Percentiles rank a stretch among this genome's conserved stretches.
Conservation (phyloP, 305 asterid species). For the Coffea humblotiana region DNA sequence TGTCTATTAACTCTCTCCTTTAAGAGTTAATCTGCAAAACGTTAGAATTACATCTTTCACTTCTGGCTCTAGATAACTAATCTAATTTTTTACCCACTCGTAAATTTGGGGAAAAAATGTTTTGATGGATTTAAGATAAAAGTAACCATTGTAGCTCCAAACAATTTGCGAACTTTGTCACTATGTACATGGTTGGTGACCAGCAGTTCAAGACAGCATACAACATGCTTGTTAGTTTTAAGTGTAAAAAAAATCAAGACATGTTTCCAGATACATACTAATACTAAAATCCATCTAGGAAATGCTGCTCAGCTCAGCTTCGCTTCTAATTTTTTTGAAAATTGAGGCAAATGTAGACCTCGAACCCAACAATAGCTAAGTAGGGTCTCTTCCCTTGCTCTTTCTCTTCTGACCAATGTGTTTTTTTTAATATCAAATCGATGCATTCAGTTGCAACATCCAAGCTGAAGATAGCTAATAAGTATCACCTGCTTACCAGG, state of each 20-base stretch:
- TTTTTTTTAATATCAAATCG: too few relatives aligned
- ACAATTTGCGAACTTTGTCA: background rate
- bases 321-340: too few relatives aligned
- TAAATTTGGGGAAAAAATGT: background rate
- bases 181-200: background rate
- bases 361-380: background rate
- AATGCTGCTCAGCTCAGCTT: background rate
- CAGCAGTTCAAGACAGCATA: background rate
- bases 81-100: background rate
- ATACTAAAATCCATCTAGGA: background rate
- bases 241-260: background rate
- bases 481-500: too few relatives aligned
- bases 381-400: too few relatives aligned
- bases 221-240: too few relatives aligned
- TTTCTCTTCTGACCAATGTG: too few relatives aligned
- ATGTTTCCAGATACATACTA: background rate
- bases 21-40: background rate
- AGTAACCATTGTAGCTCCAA: background rate
- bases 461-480: too few relatives aligned
- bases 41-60: background rate
- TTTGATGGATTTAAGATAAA: background rate
- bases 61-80: background rate
- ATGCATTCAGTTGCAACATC: too few relatives aligned
- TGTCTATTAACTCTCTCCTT: too few relatives aligned
- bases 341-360: background rate